Percentiles rank a stretch among this genome's conserved stretches.
Evolutionary conservation across 768 basidiomycete genomes (phyloP).

Genomic region (Lactifluus piperatus): DNA sequence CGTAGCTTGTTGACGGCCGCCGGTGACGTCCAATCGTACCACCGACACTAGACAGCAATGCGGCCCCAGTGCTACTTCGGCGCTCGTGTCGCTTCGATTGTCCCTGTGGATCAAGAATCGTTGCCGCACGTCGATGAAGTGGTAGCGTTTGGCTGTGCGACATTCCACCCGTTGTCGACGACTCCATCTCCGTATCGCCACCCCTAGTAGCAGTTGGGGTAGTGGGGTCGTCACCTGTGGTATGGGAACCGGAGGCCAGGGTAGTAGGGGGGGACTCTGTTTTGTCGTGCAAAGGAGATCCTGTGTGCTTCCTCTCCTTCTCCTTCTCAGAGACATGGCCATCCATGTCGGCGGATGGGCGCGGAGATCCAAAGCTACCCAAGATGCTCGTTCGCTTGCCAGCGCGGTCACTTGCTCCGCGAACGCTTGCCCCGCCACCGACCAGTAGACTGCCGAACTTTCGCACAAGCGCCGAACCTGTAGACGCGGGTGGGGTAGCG

Average conservation of each 20-base stretch:
- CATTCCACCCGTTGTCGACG: conserved; percentile 24
- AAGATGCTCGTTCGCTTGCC: conserved; percentile 17
- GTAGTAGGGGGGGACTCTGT: conserved; percentile 1
- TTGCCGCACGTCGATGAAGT: conserved; percentile 66
- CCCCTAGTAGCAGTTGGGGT: neutral
- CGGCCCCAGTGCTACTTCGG: conserved; percentile 68
- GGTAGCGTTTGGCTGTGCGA: conserved; percentile 46
- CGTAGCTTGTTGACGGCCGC: conserved; percentile 62
- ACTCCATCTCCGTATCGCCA: conserved; percentile 1
- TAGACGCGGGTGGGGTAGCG: conserved; percentile 1
- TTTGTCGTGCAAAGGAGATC: conserved; percentile 21
- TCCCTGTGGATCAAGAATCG: conserved; percentile 62
- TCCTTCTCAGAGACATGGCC: conserved; percentile 5
- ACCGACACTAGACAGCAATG: conserved; percentile 36
- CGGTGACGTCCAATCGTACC: conserved; percentile 62
- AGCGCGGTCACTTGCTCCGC: conserved; percentile 17
- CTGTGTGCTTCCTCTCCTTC: conserved; percentile 25
- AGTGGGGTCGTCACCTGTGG: neutral
- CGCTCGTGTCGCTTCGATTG: conserved; percentile 59
- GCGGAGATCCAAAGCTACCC: conserved; percentile 10
- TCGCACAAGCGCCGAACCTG: conserved; percentile 24
- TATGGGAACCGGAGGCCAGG: neutral
- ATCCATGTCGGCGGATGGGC: conserved; percentile 11
- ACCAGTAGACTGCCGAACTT: conserved; percentile 16
- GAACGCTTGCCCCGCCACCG: conserved; percentile 12